A percentile compares a stretch with the other conserved stretches of the same genome.
These are phyloP conservation scores for Xylariales sp. DNA, from an alignment of 2,329 filamentous ascomycete genomes.

Conservation along the genomic window DNA sequence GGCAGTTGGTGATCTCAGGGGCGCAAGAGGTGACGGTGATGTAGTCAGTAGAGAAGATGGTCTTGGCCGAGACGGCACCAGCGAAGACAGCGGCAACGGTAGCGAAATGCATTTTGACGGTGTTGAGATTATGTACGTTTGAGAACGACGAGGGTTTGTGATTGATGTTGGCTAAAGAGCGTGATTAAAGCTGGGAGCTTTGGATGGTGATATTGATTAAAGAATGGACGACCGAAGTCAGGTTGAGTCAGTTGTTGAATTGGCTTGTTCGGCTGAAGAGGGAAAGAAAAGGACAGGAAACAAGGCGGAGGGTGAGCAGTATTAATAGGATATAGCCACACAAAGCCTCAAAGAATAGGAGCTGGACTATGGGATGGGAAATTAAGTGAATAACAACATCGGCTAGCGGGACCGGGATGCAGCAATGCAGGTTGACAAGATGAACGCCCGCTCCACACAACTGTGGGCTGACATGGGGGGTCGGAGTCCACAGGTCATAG, in stretches of 20 bases:
- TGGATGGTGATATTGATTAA: conserved; percentile 27
- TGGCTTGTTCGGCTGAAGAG: conserved; percentile 42
- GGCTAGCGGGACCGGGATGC: background rate
- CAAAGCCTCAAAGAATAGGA: conserved; percentile 24
- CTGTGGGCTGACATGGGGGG: background rate
- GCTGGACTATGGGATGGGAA: conserved; percentile 19
- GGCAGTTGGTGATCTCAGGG: conserved; percentile 59
- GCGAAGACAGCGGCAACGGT: conserved; percentile 45
- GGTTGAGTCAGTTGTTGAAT: conserved; percentile 33
- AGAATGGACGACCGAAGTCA: conserved; percentile 58
- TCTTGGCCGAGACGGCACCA: conserved; percentile 38
- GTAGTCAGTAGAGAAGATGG: conserved; percentile 54
- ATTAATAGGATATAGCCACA: conserved; percentile 38
- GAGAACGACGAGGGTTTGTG: conserved; percentile 25
- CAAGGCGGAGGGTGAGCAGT: conserved; percentile 32
- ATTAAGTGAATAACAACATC: conserved; percentile 18
- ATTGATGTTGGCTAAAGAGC: conserved; percentile 19
- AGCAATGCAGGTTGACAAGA: conserved; percentile 3
- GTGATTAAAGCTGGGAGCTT: conserved; percentile 27
- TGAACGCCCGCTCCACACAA: conserved; percentile 1
- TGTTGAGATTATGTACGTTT: conserved; percentile 23
- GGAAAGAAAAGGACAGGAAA: conserved; percentile 21
- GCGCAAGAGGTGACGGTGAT: conserved; percentile 59
- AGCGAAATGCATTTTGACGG: conserved; percentile 60
- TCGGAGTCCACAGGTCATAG: background rate